Conservation (phyloP, 345 rosid genomes). For the Aegle marmelos region DNA sequence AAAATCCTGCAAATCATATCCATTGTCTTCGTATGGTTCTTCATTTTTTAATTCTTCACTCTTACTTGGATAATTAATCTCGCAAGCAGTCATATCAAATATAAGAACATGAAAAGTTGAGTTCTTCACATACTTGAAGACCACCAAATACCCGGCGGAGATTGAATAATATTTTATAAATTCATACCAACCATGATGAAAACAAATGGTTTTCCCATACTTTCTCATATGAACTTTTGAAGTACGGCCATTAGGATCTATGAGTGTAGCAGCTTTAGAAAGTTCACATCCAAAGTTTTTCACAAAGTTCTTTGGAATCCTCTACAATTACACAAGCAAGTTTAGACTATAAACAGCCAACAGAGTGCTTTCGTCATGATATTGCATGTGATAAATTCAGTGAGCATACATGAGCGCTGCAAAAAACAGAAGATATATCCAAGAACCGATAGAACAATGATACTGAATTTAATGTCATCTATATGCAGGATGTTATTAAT, state of each 20-base stretch:
- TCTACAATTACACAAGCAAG: slow-evolving; percentile 18
- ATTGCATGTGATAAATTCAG: slow-evolving; percentile 25
- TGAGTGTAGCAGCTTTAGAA: slow-evolving; percentile 27
- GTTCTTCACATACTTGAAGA: slow-evolving; percentile 35
- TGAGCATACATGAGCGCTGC: neutral
- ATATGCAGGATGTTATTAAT: too few species aligned
- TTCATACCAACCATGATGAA: slow-evolving; percentile 42
- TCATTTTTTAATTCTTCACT: neutral
- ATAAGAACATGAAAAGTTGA: slow-evolving; percentile 34
- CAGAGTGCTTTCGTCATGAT: too few species aligned
- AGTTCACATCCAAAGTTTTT: slow-evolving; percentile 32
- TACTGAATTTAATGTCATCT: too few species aligned
- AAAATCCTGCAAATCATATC: neutral
- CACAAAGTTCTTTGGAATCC: slow-evolving; percentile 38
- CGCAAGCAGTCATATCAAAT: slow-evolving; percentile 31
- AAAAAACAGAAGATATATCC: too few species aligned
- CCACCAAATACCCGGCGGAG: slow-evolving; percentile 26
- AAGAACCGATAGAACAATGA: too few species aligned
- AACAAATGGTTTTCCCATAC: slow-evolving; percentile 26
- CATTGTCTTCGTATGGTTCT: neutral
- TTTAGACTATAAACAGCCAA: neutral
- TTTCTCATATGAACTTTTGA: slow-evolving; percentile 28
- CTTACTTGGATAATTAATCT: slow-evolving; percentile 25
- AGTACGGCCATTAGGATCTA: slow-evolving; percentile 28
- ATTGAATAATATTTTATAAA: slow-evolving; percentile 39